Evolutionary conservation across 257 asterid genomes (phyloP).

Genomic region (Capsicum rhomboideum): DNA sequence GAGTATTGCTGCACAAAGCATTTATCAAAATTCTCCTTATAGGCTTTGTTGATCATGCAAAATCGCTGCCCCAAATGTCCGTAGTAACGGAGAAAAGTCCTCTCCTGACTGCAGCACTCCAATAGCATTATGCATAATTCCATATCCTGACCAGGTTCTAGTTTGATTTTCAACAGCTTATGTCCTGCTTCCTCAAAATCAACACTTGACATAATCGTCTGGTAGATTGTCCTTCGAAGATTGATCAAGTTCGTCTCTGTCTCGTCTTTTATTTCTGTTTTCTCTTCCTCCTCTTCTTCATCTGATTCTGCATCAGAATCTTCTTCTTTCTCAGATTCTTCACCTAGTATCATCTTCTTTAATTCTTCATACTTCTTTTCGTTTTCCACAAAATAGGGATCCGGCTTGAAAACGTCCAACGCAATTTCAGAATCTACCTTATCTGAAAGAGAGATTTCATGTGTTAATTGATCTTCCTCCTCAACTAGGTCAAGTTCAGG

Average conservation of each 20-base stretch:
- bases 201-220: slow-evolving; percentile 9
- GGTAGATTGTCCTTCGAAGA: not conserved
- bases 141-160: slow-evolving; percentile 9
- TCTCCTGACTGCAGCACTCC: slow-evolving; percentile 8
- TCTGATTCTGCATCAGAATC: too few species aligned
- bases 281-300: too few species aligned
- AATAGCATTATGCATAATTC: slow-evolving; percentile 6
- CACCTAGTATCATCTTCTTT: not conserved
- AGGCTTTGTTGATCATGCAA: not conserved
- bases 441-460: slow-evolving; percentile 30
- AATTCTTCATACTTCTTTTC: not conserved
- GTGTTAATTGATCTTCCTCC: slow-evolving; percentile 35
- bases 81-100: slow-evolving; percentile 3
- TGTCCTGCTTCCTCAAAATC: slow-evolving; percentile 7
- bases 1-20: slow-evolving; percentile 1
- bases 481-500: slow-evolving; percentile 27
- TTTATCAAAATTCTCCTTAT: not conserved
- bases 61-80: slow-evolving; percentile 2
- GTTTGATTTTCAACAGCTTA: not conserved
- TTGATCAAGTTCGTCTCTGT: not conserved
- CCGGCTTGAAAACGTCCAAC: slow-evolving; percentile 20
- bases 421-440: slow-evolving; percentile 28
- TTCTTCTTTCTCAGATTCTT: too few species aligned
- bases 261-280: not conserved
- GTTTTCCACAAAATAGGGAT: not conserved